Conservation (phyloP, 2,329 filamentous ascomycete species). For the Fusarium longipes region DNA sequence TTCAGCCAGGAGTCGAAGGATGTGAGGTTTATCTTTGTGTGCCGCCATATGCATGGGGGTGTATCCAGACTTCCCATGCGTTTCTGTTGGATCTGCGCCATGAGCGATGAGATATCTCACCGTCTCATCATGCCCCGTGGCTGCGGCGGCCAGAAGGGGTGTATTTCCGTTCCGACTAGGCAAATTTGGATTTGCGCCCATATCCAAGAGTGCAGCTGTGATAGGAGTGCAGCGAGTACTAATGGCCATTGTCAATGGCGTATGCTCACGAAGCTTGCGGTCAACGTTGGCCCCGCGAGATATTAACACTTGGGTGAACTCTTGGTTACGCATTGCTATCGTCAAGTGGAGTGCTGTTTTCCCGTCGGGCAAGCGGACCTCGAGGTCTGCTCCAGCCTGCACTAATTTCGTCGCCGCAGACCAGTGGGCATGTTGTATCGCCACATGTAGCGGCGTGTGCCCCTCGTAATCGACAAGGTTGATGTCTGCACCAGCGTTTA, state of each 20-base stretch:
- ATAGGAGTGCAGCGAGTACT: slow-evolving; percentile 44
- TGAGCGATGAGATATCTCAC: slow-evolving; percentile 45
- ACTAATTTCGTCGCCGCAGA: slow-evolving; percentile 40
- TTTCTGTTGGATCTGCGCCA: slow-evolving; percentile 40
- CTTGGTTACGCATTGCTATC: slow-evolving; percentile 46
- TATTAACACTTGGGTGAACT: slow-evolving; percentile 44
- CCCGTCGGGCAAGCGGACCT: slow-evolving; percentile 42
- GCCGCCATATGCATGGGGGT: slow-evolving; percentile 47
- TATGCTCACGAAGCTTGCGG: slow-evolving; percentile 43
- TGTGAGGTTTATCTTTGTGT: slow-evolving; percentile 43
- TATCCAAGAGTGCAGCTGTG: slow-evolving; percentile 44
- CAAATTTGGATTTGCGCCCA: slow-evolving; percentile 43
- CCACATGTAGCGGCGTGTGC: slow-evolving; percentile 43
- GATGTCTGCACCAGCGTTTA: slow-evolving; percentile 42
- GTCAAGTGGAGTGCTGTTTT: slow-evolving; percentile 46
- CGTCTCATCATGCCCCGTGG: slow-evolving; percentile 46
- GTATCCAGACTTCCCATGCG: slow-evolving; percentile 42
- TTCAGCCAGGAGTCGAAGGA: slow-evolving; percentile 40
- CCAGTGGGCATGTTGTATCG: slow-evolving; percentile 43
- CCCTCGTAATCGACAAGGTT: slow-evolving; percentile 44
- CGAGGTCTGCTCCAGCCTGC: slow-evolving; percentile 44
- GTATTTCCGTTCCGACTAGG: slow-evolving; percentile 45
- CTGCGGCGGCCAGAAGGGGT: slow-evolving; percentile 43
- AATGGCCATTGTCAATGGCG: slow-evolving; percentile 46
- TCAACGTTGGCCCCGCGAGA: slow-evolving; percentile 45